Evolutionary conservation across 257 asterid genomes (phyloP), one percentile per base, ranked within the genome.

Genomic region (Solanum lycopersicoides): DNA sequence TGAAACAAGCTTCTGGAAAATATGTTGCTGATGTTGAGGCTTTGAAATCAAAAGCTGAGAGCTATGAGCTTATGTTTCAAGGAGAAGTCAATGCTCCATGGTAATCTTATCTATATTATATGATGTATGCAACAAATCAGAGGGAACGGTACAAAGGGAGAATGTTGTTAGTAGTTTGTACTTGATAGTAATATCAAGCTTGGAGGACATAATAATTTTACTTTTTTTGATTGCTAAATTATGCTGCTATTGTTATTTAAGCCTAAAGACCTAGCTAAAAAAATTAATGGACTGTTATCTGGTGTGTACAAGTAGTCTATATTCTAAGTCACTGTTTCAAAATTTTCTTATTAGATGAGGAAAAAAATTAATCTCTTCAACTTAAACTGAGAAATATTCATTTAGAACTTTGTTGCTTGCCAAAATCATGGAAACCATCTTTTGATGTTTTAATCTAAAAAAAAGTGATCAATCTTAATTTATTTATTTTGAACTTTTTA

Each of bases 11-110:
- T 21, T 91, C 91, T 65, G 93, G 74, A 6, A 91, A 88, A 44
- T 91, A 47, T 87, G 92, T 75, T 28, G 35, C 44, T n/a, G 94
- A 91, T 21, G 86, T 92, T 13, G 91, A 91, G 91, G 84, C 45
- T 35, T 87, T 94, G 68, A 91, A 88, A 91, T 63, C 76, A 10
- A 91, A 89, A 82, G 94, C 93, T 13, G 98, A 94, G 91, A 88
- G 91, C 85, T 92, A 88, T 80, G 93, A 90, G 65, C 63, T 83
- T n/a, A 79, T 45, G 90, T 94, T 94, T 87, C 93, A 88, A 82
- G 92, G 91, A 87, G 96, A 91, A 92, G 95, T 88, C 28, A 89
- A 87, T 6, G 94, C 93, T 39, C 92, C 96, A n/a, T 94, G 97
- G 97, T 93, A 82, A 88, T 83, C 66, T 74, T 71, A 25, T 87